Conservation (phyloP, 2,329 filamentous ascomycete genomes). For the Chrysoporthe austroafricana region DNA sequence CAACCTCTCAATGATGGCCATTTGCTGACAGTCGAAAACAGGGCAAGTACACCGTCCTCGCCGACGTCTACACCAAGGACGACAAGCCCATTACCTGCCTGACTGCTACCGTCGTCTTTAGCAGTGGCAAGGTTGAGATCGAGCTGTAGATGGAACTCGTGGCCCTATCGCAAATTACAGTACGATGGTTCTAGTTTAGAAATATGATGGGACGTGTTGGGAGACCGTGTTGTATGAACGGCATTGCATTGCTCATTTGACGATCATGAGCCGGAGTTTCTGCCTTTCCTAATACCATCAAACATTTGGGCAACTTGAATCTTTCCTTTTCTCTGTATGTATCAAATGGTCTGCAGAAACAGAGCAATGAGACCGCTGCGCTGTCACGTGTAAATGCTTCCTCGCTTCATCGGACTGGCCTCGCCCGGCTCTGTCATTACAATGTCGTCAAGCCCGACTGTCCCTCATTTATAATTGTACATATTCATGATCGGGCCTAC, state of each 20-base stretch:
- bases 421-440: background rate
- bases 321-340: background rate
- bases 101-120: constrained; percentile 72
- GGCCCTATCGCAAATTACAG: background rate
- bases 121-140: constrained; percentile 34
- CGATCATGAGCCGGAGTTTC: constrained; percentile 27
- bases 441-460: background rate
- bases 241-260: constrained; percentile 26
- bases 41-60: constrained; percentile 89
- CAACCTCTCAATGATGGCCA: background rate
- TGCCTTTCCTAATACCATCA: constrained; percentile 20
- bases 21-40: constrained; percentile 40
- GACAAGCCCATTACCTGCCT: constrained; percentile 83
- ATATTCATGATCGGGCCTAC: background rate
- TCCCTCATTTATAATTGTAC: background rate
- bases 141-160: constrained; percentile 22
- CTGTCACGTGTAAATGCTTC: background rate
- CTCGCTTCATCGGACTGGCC: background rate
- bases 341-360: constrained; percentile 2
- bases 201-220: background rate
- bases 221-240: constrained; percentile 8
- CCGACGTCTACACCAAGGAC: constrained; percentile 79
- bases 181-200: background rate
- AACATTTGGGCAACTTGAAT: background rate
- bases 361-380: constrained; percentile 1